Percentiles rank a stretch among this genome's conserved stretches.
These are phyloP conservation scores for Ceratocystis alfenasii DNA, from an alignment of 2,329 filamentous ascomycete genomes.

Conservation along the genomic window DNA sequence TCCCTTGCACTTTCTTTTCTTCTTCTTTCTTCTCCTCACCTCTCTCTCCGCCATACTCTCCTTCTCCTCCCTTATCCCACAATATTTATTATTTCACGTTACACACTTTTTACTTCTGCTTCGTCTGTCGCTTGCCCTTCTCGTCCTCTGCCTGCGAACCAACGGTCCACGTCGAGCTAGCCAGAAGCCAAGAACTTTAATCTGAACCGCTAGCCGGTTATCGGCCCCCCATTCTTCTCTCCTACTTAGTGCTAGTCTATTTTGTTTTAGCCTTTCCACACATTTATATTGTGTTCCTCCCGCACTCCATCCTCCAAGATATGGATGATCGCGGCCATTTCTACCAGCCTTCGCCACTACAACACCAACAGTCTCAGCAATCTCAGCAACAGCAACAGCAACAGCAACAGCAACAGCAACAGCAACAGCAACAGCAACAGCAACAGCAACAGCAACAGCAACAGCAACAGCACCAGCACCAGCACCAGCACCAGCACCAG, in stretches of 20 bases:
- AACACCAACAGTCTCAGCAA: not conserved
- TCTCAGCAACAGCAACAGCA: not conserved
- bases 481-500: slow-evolving; percentile 22
- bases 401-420: not conserved
- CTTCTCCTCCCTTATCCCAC: too few relatives aligned
- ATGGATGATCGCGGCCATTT: slow-evolving; percentile 12
- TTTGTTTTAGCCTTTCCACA: not conserved
- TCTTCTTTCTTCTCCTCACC: not conserved
- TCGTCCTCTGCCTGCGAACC: not conserved
- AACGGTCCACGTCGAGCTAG: not conserved
- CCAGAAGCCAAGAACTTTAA: not conserved
- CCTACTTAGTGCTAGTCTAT: not conserved
- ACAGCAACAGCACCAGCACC: not conserved
- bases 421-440: not conserved
- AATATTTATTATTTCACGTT: not conserved
- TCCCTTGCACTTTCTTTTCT: not conserved
- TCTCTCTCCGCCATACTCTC: not conserved
- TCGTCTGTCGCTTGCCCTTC: not conserved
- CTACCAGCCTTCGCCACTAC: slow-evolving; percentile 29
- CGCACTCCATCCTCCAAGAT: not conserved
- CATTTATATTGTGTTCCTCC: not conserved
- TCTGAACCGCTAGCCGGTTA: not conserved
- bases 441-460: not conserved
- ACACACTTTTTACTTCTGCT: not conserved
- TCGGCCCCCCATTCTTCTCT: not conserved